A percentile compares a stretch with the other conserved stretches of the same genome.
Evolutionary conservation across 2,329 filamentous ascomycete genomes (phyloP).

Genomic region (Cladophialophora bantiana): DNA sequence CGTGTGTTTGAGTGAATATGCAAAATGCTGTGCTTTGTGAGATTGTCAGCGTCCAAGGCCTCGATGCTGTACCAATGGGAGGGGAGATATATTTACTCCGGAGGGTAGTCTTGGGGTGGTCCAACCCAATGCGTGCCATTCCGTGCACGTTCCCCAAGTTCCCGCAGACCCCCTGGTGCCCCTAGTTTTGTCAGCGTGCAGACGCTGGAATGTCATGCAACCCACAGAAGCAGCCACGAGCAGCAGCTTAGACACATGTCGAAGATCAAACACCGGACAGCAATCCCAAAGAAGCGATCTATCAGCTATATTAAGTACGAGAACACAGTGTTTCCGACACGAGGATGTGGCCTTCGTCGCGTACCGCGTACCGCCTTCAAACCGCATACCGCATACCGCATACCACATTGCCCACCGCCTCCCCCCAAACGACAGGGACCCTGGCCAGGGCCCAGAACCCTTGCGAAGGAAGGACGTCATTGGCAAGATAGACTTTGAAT

Average conservation of each 20-base stretch:
- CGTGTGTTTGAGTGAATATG: slow-evolving; percentile 9
- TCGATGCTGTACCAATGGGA: slow-evolving; percentile 10
- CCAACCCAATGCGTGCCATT: slow-evolving; percentile 18
- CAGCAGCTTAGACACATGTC: not conserved
- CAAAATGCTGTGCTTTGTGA: slow-evolving; percentile 11
- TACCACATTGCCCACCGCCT: slow-evolving; percentile 7
- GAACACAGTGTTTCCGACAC: not conserved
- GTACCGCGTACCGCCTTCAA: no score
- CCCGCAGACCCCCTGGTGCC: not conserved
- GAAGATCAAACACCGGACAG: not conserved
- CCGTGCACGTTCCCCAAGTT: slow-evolving; percentile 20
- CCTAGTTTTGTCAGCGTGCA: slow-evolving; percentile 31
- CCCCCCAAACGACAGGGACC: slow-evolving; percentile 4
- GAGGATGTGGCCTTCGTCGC: not conserved
- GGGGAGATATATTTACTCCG: slow-evolving; percentile 19
- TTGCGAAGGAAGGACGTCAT: slow-evolving; percentile 16
- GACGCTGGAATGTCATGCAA: slow-evolving; percentile 23
- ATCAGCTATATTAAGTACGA: not conserved
- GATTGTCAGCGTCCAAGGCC: slow-evolving; percentile 13
- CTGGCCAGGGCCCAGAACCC: slow-evolving; percentile 21
- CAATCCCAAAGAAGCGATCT: not conserved
- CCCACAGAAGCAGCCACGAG: slow-evolving; percentile 5
- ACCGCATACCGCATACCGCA: not conserved
- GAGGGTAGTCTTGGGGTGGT: no score
- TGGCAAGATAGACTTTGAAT: slow-evolving; percentile 17